Conservation (phyloP, 2,329 filamentous ascomycete species). For the Fusarium sp. region DNA sequence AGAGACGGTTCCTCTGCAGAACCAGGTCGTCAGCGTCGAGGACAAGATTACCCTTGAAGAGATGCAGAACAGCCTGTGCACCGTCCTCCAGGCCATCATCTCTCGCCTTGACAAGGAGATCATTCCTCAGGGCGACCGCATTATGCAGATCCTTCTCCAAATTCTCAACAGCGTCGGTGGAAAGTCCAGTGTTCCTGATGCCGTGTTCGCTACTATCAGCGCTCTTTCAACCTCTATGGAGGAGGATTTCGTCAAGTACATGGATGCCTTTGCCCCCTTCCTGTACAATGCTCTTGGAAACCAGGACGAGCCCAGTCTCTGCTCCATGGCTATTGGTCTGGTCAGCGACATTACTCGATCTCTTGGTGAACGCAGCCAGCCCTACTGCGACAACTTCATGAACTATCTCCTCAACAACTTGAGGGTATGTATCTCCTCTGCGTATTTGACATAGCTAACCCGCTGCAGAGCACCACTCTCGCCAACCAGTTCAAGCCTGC, state of each 20-base stretch:
- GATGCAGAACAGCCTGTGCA: slow-evolving; percentile 95
- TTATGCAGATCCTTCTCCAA: slow-evolving; percentile 90
- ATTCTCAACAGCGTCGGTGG: slow-evolving; percentile 81
- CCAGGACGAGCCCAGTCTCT: slow-evolving; percentile 93
- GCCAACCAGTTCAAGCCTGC: slow-evolving; percentile 98
- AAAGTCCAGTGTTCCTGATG: slow-evolving; percentile 95
- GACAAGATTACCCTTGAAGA: slow-evolving; percentile 96
- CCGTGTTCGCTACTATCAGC: slow-evolving; percentile 91
- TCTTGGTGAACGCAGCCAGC: slow-evolving; percentile 89
- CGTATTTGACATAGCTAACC: slow-evolving; percentile 23
- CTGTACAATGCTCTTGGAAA: slow-evolving; percentile 94
- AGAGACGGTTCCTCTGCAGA: slow-evolving; percentile 88
- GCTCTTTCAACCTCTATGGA: slow-evolving; percentile 92
- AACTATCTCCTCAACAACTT: slow-evolving; percentile 96
- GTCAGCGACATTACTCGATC: slow-evolving; percentile 97
- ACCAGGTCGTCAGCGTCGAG: slow-evolving; percentile 95
- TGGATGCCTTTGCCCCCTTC: slow-evolving; percentile 94
- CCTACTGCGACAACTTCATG: slow-evolving; percentile 98
- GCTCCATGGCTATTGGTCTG: slow-evolving; percentile 96
- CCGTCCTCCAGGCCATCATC: slow-evolving; percentile 91
- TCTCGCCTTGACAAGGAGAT: slow-evolving; percentile 93
- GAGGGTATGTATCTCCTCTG: slow-evolving; percentile 67
- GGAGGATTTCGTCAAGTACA: slow-evolving; percentile 95
- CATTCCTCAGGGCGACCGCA: slow-evolving; percentile 87
- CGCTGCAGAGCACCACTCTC: slow-evolving; percentile 78